Conservation (phyloP, 257 asterid species). For the Leptodermis oblonga region DNA sequence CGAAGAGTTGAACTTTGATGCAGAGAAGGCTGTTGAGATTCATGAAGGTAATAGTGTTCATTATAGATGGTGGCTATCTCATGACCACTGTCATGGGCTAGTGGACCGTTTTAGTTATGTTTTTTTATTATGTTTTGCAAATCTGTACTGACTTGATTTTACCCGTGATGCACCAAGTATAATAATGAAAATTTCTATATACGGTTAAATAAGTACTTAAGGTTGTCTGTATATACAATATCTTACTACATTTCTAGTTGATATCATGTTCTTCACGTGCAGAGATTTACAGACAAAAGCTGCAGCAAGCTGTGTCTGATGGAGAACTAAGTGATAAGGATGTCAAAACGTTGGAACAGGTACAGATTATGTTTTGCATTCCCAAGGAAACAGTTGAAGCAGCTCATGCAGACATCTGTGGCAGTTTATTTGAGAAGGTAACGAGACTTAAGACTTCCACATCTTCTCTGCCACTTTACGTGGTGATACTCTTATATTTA, state of each 20-base stretch:
- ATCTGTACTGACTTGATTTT: neutral
- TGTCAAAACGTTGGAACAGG: conserved; percentile 70
- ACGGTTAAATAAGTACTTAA: neutral
- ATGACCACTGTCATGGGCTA: neutral
- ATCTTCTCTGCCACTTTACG: neutral
- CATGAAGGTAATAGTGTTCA: conserved; percentile 63
- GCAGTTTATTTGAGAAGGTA: conserved; percentile 93
- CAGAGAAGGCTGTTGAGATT: conserved; percentile 80
- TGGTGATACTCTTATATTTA: neutral
- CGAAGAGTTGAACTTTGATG: conserved; percentile 88
- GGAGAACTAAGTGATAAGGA: conserved; percentile 89
- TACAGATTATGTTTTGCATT: conserved; percentile 86
- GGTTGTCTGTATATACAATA: neutral
- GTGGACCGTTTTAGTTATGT: conserved; percentile 2
- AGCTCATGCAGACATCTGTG: conserved; percentile 90
- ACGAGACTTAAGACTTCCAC: neutral
- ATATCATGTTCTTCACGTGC: conserved; percentile 10
- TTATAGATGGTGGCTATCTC: conserved; percentile 3
- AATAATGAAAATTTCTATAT: too few relatives aligned
- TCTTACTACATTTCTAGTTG: neutral
- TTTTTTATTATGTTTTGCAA: neutral
- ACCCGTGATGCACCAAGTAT: neutral
- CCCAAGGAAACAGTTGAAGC: conserved; percentile 90
- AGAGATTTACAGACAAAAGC: conserved; percentile 90
- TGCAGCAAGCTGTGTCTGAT: conserved; percentile 61